Evolutionary conservation across 768 basidiomycete species (phyloP).

Genomic region (Tylopilus rubrobrunneus): DNA sequence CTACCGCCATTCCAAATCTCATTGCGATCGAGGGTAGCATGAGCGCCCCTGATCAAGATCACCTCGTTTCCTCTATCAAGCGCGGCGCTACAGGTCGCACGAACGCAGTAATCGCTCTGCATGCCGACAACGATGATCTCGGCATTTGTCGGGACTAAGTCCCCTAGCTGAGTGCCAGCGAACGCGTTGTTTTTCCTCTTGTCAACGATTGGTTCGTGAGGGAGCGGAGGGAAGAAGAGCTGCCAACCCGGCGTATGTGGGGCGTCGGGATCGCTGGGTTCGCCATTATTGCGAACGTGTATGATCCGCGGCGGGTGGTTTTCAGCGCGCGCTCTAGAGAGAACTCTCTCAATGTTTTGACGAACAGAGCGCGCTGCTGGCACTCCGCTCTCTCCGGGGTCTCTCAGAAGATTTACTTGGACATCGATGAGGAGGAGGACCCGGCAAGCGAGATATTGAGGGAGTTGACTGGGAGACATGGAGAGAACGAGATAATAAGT

Average conservation of each 20-base stretch:
- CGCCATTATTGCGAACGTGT: constrained; percentile 66
- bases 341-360: constrained; percentile 47
- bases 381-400: constrained; percentile 49
- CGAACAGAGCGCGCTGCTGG: constrained; percentile 42
- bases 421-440: constrained; percentile 60
- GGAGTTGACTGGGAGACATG: constrained; percentile 23
- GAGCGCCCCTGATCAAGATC: constrained; percentile 57
- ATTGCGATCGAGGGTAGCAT: constrained; percentile 64
- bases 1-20: constrained; percentile 60
- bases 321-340: constrained; percentile 47
- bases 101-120: constrained; percentile 62
- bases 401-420: constrained; percentile 48
- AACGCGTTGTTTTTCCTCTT: constrained; percentile 73
- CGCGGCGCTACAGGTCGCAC: constrained; percentile 56
- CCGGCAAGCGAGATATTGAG: constrained; percentile 27
- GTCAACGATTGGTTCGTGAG: constrained; percentile 54
- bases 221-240: constrained; percentile 50
- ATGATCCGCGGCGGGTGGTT: constrained; percentile 52
- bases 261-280: constrained; percentile 58
- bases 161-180: constrained; percentile 50
- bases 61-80: constrained; percentile 64
- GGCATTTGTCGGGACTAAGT: constrained; percentile 48
- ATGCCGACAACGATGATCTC: constrained; percentile 65
- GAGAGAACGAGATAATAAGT: background rate
- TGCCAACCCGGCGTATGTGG: constrained; percentile 55